Conservation (phyloP, 176 grass and related monocot species). For the Bonia amplexicaulis region DNA sequence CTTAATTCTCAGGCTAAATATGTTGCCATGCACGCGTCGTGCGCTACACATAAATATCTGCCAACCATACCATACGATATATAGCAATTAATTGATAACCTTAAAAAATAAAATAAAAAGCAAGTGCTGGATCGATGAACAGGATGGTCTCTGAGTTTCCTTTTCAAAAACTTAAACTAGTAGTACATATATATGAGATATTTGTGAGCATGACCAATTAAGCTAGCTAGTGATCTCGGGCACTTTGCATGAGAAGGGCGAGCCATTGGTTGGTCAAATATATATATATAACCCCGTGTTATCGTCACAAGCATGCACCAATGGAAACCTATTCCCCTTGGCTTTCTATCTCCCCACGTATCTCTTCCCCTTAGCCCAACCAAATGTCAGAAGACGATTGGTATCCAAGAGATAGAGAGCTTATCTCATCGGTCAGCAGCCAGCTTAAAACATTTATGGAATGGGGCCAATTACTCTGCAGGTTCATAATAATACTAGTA, state of each 20-base stretch:
- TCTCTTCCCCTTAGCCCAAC: background rate
- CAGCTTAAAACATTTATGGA: background rate
- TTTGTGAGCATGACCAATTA: conserved; percentile 15
- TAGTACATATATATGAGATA: conserved; percentile 16
- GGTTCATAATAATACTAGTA: background rate
- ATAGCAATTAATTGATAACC: no score
- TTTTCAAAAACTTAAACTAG: no score
- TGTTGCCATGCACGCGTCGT: no score
- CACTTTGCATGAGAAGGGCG: conserved; percentile 25
- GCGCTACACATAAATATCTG: no score
- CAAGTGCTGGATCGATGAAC: no score
- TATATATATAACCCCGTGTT: conserved; percentile 24
- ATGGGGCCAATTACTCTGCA: background rate
- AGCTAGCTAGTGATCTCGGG: conserved; percentile 7
- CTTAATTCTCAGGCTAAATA: no score
- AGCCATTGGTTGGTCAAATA: conserved; percentile 35
- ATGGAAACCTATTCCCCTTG: background rate
- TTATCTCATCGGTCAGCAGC: background rate
- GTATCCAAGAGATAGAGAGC: background rate
- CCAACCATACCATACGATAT: no score
- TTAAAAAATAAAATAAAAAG: no score
- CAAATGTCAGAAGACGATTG: conserved; percentile 15
- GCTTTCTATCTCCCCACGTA: background rate
- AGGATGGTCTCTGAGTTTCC: no score
- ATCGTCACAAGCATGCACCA: conserved; percentile 19